A percentile compares a stretch with the other conserved stretches of the same genome.
Evolutionary conservation across 768 basidiomycete species (phyloP).

Genomic region (Clavulina sp.): DNA sequence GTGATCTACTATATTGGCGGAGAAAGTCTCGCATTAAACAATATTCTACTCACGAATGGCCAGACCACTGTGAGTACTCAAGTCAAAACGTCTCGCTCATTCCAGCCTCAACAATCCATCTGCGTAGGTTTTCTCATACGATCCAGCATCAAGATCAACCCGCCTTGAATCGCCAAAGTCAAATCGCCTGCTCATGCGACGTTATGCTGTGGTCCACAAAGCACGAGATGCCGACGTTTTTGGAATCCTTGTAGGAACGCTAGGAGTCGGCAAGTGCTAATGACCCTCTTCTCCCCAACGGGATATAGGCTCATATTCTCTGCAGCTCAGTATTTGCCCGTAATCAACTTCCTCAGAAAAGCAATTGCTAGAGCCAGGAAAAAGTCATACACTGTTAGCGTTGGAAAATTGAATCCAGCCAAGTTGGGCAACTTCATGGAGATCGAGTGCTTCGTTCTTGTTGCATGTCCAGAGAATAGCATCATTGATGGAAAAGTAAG

Average conservation of each 20-base stretch:
- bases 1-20: conserved; percentile 50
- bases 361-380: conserved; percentile 50
- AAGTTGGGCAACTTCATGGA: conserved; percentile 94
- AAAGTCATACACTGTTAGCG: conserved; percentile 88
- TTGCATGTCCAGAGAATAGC: conserved; percentile 89
- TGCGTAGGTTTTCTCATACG: conserved; percentile 56
- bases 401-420: conserved; percentile 86
- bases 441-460: conserved; percentile 87
- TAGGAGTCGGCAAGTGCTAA: conserved; percentile 55
- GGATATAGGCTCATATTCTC: neutral
- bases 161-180: conserved; percentile 47
- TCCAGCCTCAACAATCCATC: neutral
- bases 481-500: conserved; percentile 26
- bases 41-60: conserved; percentile 71
- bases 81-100: neutral
- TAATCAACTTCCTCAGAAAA: conserved; percentile 65
- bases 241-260: conserved; percentile 85
- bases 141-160: conserved; percentile 33
- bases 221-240: conserved; percentile 87
- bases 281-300: neutral
- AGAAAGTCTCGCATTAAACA: conserved; percentile 65
- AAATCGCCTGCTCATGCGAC: conserved; percentile 73
- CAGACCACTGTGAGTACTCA: conserved; percentile 34
- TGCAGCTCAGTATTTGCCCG: conserved; percentile 65
- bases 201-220: conserved; percentile 73